Percentiles rank a stretch among this genome's conserved stretches.
Evolutionary conservation across 2,329 filamentous ascomycete genomes (phyloP).

Genomic region (Colletotrichum navitas): DNA sequence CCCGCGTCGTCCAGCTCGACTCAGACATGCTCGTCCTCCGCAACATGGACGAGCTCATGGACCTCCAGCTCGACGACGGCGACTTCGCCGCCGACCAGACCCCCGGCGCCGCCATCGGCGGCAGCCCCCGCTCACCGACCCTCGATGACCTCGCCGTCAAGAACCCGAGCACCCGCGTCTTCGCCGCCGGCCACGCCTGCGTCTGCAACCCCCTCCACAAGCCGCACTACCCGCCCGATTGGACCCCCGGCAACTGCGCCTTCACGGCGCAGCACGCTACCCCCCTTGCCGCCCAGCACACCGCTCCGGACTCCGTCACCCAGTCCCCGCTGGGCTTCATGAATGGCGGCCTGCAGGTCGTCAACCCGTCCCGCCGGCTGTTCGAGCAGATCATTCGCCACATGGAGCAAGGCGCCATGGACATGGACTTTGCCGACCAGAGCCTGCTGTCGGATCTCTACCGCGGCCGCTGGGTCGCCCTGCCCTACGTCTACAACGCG

Average conservation of each 20-base stretch:
- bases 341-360: constrained; percentile 70
- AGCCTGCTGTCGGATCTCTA: constrained; percentile 68
- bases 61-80: constrained; percentile 75
- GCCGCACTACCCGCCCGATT: constrained; percentile 81
- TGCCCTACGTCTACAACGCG: constrained; percentile 73
- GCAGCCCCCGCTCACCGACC: constrained; percentile 17
- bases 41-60: constrained; percentile 96
- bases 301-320: constrained; percentile 57
- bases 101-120: constrained; percentile 31
- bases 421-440: constrained; percentile 72
- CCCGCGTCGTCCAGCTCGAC: constrained; percentile 85
- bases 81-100: constrained; percentile 38
- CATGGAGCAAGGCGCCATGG: constrained; percentile 61
- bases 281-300: constrained; percentile 61
- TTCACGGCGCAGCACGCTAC: constrained; percentile 66
- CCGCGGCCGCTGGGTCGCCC: constrained; percentile 66
- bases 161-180: constrained; percentile 65
- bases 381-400: constrained; percentile 65
- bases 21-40: constrained; percentile 86
- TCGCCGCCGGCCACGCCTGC: constrained; percentile 87
- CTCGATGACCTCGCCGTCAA: constrained; percentile 28
- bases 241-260: constrained; percentile 70
- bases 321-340: constrained; percentile 63
- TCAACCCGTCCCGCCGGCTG: constrained; percentile 62
- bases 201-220: constrained; percentile 87